Base-by-base conservation (phyloP, 2,329 filamentous ascomycete genomes). In the Zasmidium angulare region DNA sequence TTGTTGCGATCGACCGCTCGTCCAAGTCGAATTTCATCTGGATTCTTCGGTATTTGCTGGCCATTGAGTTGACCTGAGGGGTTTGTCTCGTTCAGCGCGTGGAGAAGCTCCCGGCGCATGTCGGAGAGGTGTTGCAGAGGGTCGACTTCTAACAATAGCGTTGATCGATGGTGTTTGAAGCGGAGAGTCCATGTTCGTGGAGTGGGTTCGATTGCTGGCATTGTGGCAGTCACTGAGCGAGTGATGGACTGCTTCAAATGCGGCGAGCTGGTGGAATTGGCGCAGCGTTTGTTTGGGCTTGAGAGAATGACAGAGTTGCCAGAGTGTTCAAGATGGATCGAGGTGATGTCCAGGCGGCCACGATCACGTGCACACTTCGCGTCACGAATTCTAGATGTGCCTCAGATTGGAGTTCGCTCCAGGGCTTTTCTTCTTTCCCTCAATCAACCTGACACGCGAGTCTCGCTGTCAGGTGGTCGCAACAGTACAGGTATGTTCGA, bases 81-180 rank as follows among this genome's bases (percentile, higher is more conserved):
- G 10, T 67, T 64, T 6, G 77, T 77, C 56, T 79, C 72, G 36
- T 69, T 58, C 2, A 82, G 69, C 0, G 77, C 77, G 50, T 69
- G 64, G 56, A 77, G 72, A 11, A 82, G 77, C 24, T 75, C 68
- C 6, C 69, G 46, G 63, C 80, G 79, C 21, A 82, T 68, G 1
- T 69, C 68, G 14, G 64, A 47, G 56, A 81, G 74, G 51, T 73
- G 71, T 55, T 75, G 67, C 4, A 79, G 71, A 0, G 77, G 77
- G 53, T 79, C 74, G 64, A 75, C 69, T 69, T 81, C 77, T 0
- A 82, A 73, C 46, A 81, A 68, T 61, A 81, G 67, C 31, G 79
- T 81, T 29, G 74, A 78, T 50, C 74, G 76, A 67, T 75, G 69
- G 55, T 76, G 69, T 65, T 81, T 82, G 66, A 81, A 75, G 59